phyloP scores from a whole-genome alignment of 805 yeast species.

The Metschnikowia orientalis region DNA sequence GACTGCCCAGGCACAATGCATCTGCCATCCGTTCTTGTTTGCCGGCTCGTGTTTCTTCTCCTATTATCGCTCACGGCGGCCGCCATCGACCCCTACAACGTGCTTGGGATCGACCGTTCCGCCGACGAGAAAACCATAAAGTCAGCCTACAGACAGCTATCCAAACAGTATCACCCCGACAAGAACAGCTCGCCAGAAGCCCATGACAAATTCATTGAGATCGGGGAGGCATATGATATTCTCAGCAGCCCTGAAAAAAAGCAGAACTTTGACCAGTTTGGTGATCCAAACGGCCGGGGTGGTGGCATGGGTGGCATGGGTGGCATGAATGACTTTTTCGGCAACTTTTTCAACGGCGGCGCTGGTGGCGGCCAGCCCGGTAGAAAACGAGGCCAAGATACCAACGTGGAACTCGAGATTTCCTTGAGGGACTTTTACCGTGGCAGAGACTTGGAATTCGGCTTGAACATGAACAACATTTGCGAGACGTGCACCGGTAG shows the following conservation, averaged over 20 bases:
- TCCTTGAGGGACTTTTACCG: constrained; percentile 62
- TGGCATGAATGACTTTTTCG: constrained; percentile 53
- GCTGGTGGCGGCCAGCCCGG: constrained; percentile 33
- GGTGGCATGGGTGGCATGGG: constrained; percentile 28
- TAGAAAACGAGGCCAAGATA: constrained; percentile 57
- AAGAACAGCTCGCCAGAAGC: constrained; percentile 84
- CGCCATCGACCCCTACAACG: constrained; percentile 46
- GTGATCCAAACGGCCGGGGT: constrained; percentile 54
- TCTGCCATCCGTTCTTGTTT: too few relatives aligned
- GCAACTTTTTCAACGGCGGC: constrained; percentile 38
- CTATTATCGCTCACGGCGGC: constrained; percentile 15
- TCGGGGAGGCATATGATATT: constrained; percentile 91
- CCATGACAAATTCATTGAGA: constrained; percentile 78
- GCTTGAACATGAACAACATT: constrained; percentile 62
- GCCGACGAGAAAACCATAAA: constrained; percentile 82
- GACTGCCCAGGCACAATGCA: too few relatives aligned
- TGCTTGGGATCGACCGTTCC: constrained; percentile 63
- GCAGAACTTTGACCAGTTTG: constrained; percentile 65
- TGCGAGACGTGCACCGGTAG: constrained; percentile 80
- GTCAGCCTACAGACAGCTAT: constrained; percentile 74
- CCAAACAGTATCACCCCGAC: constrained; percentile 91
- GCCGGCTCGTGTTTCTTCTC: constrained; percentile 6
- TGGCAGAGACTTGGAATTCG: constrained; percentile 62
- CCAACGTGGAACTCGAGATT: constrained; percentile 52
- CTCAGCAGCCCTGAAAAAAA: constrained; percentile 69